Conservation (phyloP, 2,329 filamentous ascomycete genomes). For the Parasarocladium wereldwijsianum region DNA sequence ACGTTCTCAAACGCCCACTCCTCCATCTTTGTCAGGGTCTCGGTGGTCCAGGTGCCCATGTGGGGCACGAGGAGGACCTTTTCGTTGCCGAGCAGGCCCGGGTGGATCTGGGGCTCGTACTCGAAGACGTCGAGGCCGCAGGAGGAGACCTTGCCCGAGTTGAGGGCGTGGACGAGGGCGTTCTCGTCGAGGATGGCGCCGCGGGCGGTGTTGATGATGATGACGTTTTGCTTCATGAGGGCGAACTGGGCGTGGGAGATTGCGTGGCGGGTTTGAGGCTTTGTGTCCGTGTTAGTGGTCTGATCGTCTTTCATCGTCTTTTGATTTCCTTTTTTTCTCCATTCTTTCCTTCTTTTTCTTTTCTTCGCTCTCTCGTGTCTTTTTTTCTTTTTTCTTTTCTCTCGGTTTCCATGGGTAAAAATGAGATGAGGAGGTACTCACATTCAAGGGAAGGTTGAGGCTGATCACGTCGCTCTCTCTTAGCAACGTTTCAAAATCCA, state of each 20-base stretch:
- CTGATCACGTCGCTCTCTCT: conserved; percentile 60
- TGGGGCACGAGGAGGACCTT: conserved; percentile 66
- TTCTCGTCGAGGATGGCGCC: conserved; percentile 73
- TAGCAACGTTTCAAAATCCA: conserved; percentile 60
- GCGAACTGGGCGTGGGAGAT: conserved; percentile 57
- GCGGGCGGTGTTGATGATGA: conserved; percentile 71
- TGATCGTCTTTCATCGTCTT: too few relatives aligned
- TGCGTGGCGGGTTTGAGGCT: conserved; percentile 56
- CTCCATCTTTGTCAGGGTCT: conserved; percentile 55
- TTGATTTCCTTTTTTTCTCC: conserved; percentile 1
- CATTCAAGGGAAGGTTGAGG: conserved; percentile 69
- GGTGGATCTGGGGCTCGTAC: conserved; percentile 63
- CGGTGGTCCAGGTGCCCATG: conserved; percentile 72
- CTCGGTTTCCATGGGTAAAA: background rate
- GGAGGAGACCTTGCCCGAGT: conserved; percentile 53
- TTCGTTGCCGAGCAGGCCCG: conserved; percentile 54
- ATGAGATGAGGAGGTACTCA: conserved; percentile 27
- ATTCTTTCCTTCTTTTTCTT: background rate
- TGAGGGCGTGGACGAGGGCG: conserved; percentile 60
- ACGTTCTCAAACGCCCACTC: conserved; percentile 62
- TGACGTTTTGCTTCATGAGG: conserved; percentile 63
- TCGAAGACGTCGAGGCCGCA: conserved; percentile 74
- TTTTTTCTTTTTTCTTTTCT: background rate
- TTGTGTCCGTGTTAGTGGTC: background rate
- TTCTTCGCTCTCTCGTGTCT: background rate